A percentile compares a stretch with the other conserved stretches of the same genome.
These are phyloP conservation scores for Rhodotorula glutinis DNA, from an alignment of 1,284 basidiomycete species.

Conservation along the genomic window DNA sequence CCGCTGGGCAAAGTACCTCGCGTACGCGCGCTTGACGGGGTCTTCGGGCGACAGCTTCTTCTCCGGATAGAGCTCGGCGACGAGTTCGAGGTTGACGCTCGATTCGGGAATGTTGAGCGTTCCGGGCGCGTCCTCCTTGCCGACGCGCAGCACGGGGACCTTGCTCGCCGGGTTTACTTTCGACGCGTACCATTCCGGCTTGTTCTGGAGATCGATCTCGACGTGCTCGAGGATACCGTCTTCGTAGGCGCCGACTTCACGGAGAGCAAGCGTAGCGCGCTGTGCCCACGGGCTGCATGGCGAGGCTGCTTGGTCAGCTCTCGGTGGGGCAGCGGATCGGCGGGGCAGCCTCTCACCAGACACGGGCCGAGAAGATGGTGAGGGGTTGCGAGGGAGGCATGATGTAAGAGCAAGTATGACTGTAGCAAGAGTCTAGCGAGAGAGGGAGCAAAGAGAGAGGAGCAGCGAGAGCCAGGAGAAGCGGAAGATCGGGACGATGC, in stretches of 20 bases:
- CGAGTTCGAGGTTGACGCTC: slow-evolving; percentile 37
- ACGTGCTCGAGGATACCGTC: slow-evolving; percentile 50
- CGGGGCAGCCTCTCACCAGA: slow-evolving; percentile 5
- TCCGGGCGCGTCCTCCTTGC: slow-evolving; percentile 17
- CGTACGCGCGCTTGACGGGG: slow-evolving; percentile 27
- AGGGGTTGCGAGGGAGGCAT: slow-evolving; percentile 5
- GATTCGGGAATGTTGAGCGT: slow-evolving; percentile 32
- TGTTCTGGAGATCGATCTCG: slow-evolving; percentile 60
- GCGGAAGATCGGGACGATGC: too few relatives aligned
- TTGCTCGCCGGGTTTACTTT: slow-evolving; percentile 64
- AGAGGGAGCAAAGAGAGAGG: not conserved
- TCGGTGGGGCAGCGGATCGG: not conserved
- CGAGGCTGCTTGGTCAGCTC: not conserved
- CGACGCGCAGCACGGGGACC: slow-evolving; percentile 49
- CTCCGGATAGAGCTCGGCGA: slow-evolving; percentile 25
- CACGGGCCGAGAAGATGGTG: slow-evolving; percentile 13
- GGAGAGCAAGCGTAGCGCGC: slow-evolving; percentile 60
- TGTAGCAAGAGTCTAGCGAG: not conserved
- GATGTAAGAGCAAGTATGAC: not conserved
- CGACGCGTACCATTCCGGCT: slow-evolving; percentile 55
- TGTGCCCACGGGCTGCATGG: slow-evolving; percentile 26
- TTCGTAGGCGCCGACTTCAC: slow-evolving; percentile 51
- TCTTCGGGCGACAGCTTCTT: slow-evolving; percentile 6
- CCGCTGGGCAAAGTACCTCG: slow-evolving; percentile 38
- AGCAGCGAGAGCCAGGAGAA: too few relatives aligned